Percentiles rank a stretch among this genome's conserved stretches.
Evolutionary conservation across 2,329 filamentous ascomycete species (phyloP).

Genomic region (Cercospora brassicicola): DNA sequence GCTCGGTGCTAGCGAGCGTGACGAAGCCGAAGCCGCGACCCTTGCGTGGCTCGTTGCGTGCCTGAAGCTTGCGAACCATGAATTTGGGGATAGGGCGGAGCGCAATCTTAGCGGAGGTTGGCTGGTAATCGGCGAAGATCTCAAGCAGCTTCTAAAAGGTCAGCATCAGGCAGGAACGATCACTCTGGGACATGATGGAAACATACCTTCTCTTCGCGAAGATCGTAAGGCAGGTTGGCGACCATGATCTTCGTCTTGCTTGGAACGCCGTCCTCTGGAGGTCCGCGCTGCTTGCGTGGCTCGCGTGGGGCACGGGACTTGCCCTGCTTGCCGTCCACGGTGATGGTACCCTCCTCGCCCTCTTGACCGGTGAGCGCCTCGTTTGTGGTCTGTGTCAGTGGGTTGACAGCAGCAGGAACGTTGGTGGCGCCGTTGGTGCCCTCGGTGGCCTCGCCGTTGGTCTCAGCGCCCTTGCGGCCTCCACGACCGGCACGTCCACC

Average conservation of each 20-base stretch:
- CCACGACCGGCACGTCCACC: constrained; percentile 62
- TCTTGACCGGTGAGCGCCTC: constrained; percentile 57
- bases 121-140: constrained; percentile 89
- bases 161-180: constrained; percentile 28
- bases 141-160: constrained; percentile 75
- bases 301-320: constrained; percentile 52
- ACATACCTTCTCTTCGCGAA: constrained; percentile 91
- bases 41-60: constrained; percentile 96
- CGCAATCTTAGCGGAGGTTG: constrained; percentile 94
- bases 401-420: constrained; percentile 53
- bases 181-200: constrained; percentile 15
- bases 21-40: constrained; percentile 99
- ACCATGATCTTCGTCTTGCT: constrained; percentile 99
- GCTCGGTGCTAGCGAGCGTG: constrained; percentile 88
- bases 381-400: constrained; percentile 55
- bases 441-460: constrained; percentile 25
- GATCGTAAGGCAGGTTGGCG: constrained; percentile 96
- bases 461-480: constrained; percentile 63
- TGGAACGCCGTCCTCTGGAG: constrained; percentile 92
- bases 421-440: constrained; percentile 52
- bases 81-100: constrained; percentile 97
- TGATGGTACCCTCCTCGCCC: constrained; percentile 48
- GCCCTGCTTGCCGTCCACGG: constrained; percentile 44
- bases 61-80: constrained; percentile 99
- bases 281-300: constrained; percentile 79